Base-by-base conservation (phyloP, 306 rosid species). In the Canavalia ensiformis region DNA sequence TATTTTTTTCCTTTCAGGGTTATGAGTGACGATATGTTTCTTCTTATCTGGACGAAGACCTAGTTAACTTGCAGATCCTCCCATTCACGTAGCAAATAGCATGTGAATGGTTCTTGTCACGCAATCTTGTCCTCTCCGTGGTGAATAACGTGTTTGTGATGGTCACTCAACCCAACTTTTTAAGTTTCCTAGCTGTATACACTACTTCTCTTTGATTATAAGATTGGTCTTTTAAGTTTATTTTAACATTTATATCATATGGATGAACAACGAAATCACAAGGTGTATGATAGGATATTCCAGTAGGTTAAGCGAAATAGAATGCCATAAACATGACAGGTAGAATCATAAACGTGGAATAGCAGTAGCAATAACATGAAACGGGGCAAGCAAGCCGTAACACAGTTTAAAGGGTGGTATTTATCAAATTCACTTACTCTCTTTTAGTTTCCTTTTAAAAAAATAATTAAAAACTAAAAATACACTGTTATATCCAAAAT, bases 131-230 rank as follows among this genome's bases (percentile, higher is more conserved):
- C 72, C 5, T 46, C 46, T 7, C 25, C 28, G 18, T 28, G 31
- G 58, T 75, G 44, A 62, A 76, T 46, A 33, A n/a, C 71, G 71
- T 60, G 60, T 76, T 47, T 46, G 10, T 45, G 72, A 13, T 46
- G 9, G 47, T 62, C 71, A 60, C 71, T 46, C 71, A 59, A 74
- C 46, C 70, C 33, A 59, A 55, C 41, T 1, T 57, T 74, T 7
- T 39, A 74, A 45, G 46, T 42, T 75, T 45, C 29, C 31, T 44
- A 30, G 13, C 29, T 30, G 42, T 7, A 47, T 6, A 58, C 8
- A 6, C 49, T 45, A 5, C 25, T 45, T 25, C 12, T n/a, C 28
- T 13, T 30, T 31, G 12, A 55, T 54, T 28, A 41, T 28, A 55
- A 56, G 7, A 42, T 69, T 47, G 8, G 41, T 47, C 30, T 11